These are phyloP conservation scores for Blastocystis sp. DNA, from an alignment of 352 stramenopile species.

Conservation along the genomic window DNA sequence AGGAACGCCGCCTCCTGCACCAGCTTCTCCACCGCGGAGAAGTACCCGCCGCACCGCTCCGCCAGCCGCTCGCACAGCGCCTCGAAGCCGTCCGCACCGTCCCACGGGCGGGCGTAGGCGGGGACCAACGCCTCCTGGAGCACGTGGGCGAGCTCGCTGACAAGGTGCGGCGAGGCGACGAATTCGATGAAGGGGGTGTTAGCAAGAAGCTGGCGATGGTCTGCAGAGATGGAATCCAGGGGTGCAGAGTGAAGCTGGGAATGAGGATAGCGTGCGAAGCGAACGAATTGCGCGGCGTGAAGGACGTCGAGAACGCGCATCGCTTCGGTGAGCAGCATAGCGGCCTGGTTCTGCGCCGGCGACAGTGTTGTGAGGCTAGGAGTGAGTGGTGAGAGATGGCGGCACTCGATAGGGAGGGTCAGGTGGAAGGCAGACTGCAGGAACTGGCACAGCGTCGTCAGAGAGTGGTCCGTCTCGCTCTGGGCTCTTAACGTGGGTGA, in stretches of 20 bases:
- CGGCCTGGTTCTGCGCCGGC: neutral
- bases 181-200: neutral
- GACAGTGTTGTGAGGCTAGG: neutral
- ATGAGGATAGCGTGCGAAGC: neutral
- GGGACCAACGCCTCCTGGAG: neutral
- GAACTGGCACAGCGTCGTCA: neutral
- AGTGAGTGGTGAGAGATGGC: neutral
- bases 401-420: neutral
- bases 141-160: neutral
- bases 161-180: neutral
- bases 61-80: neutral
- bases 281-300: neutral
- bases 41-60: neutral
- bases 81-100: neutral
- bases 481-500: too few species aligned
- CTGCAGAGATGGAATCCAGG: neutral
- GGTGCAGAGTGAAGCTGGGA: neutral
- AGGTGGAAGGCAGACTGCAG: neutral
- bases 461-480: neutral
- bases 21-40: constrained; percentile 10
- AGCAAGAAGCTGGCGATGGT: neutral
- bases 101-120: constrained; percentile 1
- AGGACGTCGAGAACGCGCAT: neutral
- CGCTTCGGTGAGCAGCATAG: neutral
- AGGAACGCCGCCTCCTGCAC: neutral